Evolutionary conservation across 495 filamentous ascomycete species (phyloP), one percentile per base, ranked within the genome.

Genomic region (Penicillium arizonense): DNA sequence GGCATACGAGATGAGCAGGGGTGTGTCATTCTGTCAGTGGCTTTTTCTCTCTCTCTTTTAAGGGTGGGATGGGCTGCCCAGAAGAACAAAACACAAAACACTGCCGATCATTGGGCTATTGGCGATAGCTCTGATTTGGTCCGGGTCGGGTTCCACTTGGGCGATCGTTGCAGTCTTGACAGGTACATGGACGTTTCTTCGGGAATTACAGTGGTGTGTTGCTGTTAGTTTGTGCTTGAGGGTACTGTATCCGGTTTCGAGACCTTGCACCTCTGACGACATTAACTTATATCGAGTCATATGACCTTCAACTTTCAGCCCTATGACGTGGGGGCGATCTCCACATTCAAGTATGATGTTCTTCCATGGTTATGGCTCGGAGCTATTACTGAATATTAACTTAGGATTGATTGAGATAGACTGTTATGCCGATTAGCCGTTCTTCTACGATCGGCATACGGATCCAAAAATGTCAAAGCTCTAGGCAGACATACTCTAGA

Each of bases 321-420:
- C 45, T 65, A 65, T 65, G 62, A 65, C 62, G 62, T 60, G 52
- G 53, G 52, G 44, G 14, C 18, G 28, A 30, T 30, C 16, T 10
- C 28, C 33, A 18, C 1, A 18, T 30, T 37, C 47, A 16, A 16
- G 3, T 34, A 43, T 16, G 23, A 9, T 45, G n/a, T 28, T n/a
- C 28, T 18, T 18, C 18, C 8, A 7, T 30, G 28, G 28, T 30
- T 30, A 8, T 7, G 8, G 2, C 5, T 5, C 23, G 23, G 23
- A 24, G 28, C 28, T 30, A 30, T 30, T 10, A 7, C 7, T 8
- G 2, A 30, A 30, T 30, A 5, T 30, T 30, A 7, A 2, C 9
- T 30, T 1, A 5, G 9, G 9, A 4, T 30, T 2, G 28, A 30
- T 8, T 30, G 28, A 30, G 4, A 8, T 30, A 7, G 5, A 9